A percentile compares a stretch with the other conserved stretches of the same genome.
Evolutionary conservation across 225 moss, liverwort and hornwort species (phyloP).

Genomic region (Neckera pumila): DNA sequence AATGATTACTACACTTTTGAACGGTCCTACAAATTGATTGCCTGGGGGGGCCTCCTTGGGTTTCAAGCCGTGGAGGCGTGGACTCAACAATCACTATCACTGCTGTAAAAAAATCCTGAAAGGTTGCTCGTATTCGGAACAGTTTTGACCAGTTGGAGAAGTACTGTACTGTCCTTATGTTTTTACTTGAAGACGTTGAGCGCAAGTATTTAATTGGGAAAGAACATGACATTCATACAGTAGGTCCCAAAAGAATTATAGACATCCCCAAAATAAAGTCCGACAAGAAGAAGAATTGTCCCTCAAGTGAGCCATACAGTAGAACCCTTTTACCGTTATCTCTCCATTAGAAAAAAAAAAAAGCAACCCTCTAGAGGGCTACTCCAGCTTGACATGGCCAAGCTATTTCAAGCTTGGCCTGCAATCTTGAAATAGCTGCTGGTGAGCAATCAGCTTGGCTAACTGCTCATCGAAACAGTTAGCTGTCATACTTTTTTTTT

Average conservation of each 20-base stretch:
- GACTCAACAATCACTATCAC: background rate
- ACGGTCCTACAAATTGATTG: background rate
- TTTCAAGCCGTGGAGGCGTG: background rate
- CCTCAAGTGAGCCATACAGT: background rate
- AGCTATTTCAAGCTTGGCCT: too few relatives aligned
- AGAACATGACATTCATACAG: background rate
- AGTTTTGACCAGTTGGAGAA: background rate
- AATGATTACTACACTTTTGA: background rate
- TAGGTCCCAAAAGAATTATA: background rate
- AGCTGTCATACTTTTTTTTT: too few relatives aligned
- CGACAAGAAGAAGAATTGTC: background rate
- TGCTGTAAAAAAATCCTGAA: background rate
- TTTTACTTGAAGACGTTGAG: background rate
- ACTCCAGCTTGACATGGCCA: too few relatives aligned
- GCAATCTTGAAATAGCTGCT: too few relatives aligned
- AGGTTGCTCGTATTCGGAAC: background rate
- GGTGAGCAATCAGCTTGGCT: too few relatives aligned
- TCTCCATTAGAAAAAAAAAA: too few relatives aligned
- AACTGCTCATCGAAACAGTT: too few relatives aligned
- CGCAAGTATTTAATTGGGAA: background rate
- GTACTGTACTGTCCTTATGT: background rate
- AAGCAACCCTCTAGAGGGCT: too few relatives aligned
- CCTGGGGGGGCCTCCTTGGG: background rate
- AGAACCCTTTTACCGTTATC: too few relatives aligned
- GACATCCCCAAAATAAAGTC: background rate